These are phyloP conservation scores for Lophiostoma macrostomum DNA, from an alignment of 495 filamentous ascomycete species.

Conservation along the genomic window DNA sequence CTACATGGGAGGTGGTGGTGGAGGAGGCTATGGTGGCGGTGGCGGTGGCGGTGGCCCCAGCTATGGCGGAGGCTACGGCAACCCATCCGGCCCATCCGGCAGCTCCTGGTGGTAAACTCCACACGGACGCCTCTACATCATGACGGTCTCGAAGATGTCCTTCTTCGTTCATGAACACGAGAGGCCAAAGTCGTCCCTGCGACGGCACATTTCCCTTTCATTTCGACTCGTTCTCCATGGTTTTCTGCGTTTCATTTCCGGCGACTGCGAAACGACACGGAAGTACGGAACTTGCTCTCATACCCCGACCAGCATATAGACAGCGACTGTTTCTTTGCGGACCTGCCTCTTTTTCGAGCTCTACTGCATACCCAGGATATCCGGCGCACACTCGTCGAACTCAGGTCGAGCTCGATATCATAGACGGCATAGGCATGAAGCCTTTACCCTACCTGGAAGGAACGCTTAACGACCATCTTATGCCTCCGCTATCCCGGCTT, in stretches of 20 bases:
- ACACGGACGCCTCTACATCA: background rate
- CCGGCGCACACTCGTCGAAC: slow-evolving; percentile 30
- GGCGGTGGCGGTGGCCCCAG: slow-evolving; percentile 49
- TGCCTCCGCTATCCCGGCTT: slow-evolving; percentile 24
- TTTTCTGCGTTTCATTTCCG: slow-evolving; percentile 38
- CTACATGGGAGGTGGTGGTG: slow-evolving; percentile 56
- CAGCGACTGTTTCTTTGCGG: slow-evolving; percentile 64
- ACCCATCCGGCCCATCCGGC: slow-evolving; percentile 76
- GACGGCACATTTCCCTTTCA: slow-evolving; percentile 21
- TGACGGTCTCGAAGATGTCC: slow-evolving; percentile 16
- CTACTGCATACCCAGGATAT: slow-evolving; percentile 52
- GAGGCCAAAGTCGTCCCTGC: slow-evolving; percentile 2
- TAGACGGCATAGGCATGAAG: slow-evolving; percentile 34
- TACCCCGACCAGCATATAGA: slow-evolving; percentile 70
- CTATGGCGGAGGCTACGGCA: slow-evolving; percentile 74
- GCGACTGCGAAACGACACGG: slow-evolving; percentile 33
- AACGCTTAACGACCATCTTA: slow-evolving; percentile 29
- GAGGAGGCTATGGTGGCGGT: slow-evolving; percentile 33
- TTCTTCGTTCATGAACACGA: slow-evolving; percentile 7
- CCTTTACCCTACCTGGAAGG: slow-evolving; percentile 22
- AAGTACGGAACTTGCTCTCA: slow-evolving; percentile 49
- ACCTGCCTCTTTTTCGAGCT: slow-evolving; percentile 39
- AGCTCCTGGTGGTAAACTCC: slow-evolving; percentile 90
- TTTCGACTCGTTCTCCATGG: slow-evolving; percentile 11
- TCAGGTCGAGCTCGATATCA: slow-evolving; percentile 31